Evolutionary conservation across 345 rosid species (phyloP).

Genomic region (Hirschfeldia incana): DNA sequence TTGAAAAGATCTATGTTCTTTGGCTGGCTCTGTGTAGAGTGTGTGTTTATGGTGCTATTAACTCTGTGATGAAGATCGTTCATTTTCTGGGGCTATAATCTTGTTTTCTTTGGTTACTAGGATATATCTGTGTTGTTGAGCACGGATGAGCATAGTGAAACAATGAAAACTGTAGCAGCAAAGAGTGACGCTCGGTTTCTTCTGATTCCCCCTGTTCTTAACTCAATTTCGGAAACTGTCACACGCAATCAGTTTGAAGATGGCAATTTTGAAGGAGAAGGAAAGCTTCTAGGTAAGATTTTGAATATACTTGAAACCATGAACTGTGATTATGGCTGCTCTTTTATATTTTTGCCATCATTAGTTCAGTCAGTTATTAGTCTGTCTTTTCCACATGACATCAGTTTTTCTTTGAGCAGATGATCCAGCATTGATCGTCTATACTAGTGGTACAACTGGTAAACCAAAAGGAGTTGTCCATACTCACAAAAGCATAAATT

Average conservation of each 20-base stretch:
- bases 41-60: not conserved
- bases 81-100: not conserved
- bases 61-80: not conserved
- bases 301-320: conserved; percentile 23
- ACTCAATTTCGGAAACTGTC: conserved; percentile 40
- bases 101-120: conserved; percentile 42
- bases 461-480: conserved; percentile 99
- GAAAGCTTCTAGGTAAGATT: conserved; percentile 44
- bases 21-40: no score
- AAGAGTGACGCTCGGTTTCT: conserved; percentile 67
- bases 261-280: conserved; percentile 40
- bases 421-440: conserved; percentile 86
- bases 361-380: conserved; percentile 13
- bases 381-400: conserved; percentile 22
- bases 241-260: conserved; percentile 38
- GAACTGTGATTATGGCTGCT: conserved; percentile 10
- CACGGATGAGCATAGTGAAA: conserved; percentile 67
- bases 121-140: conserved; percentile 77
- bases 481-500: conserved; percentile 75
- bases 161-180: conserved; percentile 68
- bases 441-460: conserved; percentile 99
- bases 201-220: conserved; percentile 61
- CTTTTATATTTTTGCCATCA: not conserved
- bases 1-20: no score
- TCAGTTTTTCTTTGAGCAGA: conserved; percentile 43